Conservation (phyloP, 2,329 filamentous ascomycete genomes). For the Nemania bipapillata region DNA sequence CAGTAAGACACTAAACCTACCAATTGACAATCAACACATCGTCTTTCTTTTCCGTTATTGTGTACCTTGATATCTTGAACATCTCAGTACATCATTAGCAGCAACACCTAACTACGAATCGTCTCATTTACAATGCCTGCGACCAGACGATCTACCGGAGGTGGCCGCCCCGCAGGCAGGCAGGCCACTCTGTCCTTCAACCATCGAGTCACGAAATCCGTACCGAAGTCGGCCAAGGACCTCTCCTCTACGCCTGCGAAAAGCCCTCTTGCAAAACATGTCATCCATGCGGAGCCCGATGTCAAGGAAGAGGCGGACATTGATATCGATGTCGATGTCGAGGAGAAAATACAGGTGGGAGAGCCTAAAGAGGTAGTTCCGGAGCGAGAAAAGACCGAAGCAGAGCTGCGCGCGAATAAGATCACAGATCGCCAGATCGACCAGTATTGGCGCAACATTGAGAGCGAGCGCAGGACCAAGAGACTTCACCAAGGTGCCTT, state of each 20-base stretch:
- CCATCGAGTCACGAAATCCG: slow-evolving; percentile 66
- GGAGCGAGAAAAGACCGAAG: slow-evolving; percentile 58
- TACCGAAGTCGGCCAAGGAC: slow-evolving; percentile 61
- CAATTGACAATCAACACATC: slow-evolving; percentile 7
- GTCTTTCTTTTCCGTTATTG: not conserved
- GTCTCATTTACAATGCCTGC: slow-evolving; percentile 57
- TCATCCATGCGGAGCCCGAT: slow-evolving; percentile 39
- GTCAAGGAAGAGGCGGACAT: slow-evolving; percentile 32
- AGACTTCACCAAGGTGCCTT: slow-evolving; percentile 82
- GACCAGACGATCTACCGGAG: slow-evolving; percentile 60
- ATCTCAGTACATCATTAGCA: not conserved
- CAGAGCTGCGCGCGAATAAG: slow-evolving; percentile 69
- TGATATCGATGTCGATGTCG: slow-evolving; percentile 39
- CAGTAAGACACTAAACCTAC: not conserved
- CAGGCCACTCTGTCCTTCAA: slow-evolving; percentile 70
- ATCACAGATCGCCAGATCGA: slow-evolving; percentile 75
- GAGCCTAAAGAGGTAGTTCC: slow-evolving; percentile 37
- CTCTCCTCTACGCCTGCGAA: slow-evolving; percentile 53
- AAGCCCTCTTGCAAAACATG: slow-evolving; percentile 47
- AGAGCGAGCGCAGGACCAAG: slow-evolving; percentile 73
- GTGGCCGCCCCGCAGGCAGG: slow-evolving; percentile 55
- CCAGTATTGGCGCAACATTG: slow-evolving; percentile 80
- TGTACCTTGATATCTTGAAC: not conserved
- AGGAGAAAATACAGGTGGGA: slow-evolving; percentile 38
- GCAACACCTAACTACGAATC: not conserved